phyloP scores from a whole-genome alignment of 352 stramenopile genomes.

The Thalassiosira mediterranea region DNA sequence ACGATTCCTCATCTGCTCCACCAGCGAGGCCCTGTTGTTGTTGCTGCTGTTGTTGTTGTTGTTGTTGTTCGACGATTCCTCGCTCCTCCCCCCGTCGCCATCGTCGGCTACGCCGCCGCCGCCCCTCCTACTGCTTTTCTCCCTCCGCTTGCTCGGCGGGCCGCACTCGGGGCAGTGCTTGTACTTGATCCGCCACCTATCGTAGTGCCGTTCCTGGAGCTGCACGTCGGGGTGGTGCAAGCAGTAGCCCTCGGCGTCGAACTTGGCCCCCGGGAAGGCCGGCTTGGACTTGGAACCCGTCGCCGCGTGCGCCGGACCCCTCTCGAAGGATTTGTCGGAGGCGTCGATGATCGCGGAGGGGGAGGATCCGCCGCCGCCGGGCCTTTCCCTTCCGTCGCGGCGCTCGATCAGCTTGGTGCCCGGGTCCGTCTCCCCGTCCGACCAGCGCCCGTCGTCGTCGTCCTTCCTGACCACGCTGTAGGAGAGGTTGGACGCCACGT shows the following conservation, averaged over 20 bases:
- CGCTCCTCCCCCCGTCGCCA: background rate
- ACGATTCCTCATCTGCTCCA: background rate
- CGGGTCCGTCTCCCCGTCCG: no score
- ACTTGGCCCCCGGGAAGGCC: slow-evolving; percentile 23
- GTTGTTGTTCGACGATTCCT: background rate
- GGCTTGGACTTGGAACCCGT: no score
- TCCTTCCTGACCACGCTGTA: no score
- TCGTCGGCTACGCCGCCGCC: background rate
- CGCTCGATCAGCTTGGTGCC: no score
- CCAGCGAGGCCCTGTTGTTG: no score
- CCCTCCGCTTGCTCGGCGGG: background rate
- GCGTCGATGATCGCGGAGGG: no score
- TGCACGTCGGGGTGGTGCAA: slow-evolving; percentile 15
- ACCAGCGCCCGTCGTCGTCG: no score
- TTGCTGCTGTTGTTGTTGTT: no score
- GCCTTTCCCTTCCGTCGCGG: no score
- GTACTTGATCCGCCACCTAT: slow-evolving; percentile 25
- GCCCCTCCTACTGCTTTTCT: background rate
- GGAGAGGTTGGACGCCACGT: no score
- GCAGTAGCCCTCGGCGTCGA: slow-evolving; percentile 16
- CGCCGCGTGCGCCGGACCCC: background rate
- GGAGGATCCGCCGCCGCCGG: no score
- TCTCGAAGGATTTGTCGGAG: no score
- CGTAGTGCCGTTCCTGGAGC: slow-evolving; percentile 14
- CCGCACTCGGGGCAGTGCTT: slow-evolving; percentile 13